Evolutionary conservation across 2,329 filamentous ascomycete species (phyloP).

Genomic region (Fonsecaea erecta): DNA sequence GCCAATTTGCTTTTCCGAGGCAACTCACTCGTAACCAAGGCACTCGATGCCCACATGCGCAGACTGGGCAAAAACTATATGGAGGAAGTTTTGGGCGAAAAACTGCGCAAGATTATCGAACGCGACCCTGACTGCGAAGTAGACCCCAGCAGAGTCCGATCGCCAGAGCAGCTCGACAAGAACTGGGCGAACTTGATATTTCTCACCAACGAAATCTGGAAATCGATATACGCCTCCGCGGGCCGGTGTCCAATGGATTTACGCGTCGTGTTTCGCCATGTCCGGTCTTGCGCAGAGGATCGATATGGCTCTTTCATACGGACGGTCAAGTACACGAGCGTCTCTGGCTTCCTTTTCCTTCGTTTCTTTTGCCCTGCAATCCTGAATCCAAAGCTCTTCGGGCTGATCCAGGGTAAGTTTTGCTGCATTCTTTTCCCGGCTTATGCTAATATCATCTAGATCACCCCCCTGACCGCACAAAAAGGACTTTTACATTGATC

Average conservation of each 20-base stretch:
- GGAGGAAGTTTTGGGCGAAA: conserved; percentile 82
- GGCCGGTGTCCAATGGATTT: conserved; percentile 78
- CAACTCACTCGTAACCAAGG: conserved; percentile 91
- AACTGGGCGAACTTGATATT: conserved; percentile 81
- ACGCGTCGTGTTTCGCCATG: conserved; percentile 84
- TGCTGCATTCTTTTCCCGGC: not conserved
- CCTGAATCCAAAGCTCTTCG: conserved; percentile 91
- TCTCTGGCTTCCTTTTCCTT: conserved; percentile 91
- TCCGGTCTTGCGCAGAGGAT: conserved; percentile 89
- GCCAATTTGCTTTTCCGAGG: conserved; percentile 94
- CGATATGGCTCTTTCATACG: conserved; percentile 91
- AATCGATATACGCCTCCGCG: conserved; percentile 76
- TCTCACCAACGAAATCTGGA: conserved; percentile 83
- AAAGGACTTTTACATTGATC: conserved; percentile 87
- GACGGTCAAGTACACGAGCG: conserved; percentile 88
- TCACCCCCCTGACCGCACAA: conserved; percentile 79
- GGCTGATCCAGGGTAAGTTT: conserved; percentile 70
- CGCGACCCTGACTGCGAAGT: conserved; percentile 93
- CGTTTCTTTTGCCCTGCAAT: conserved; percentile 97
- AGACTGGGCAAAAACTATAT: conserved; percentile 90
- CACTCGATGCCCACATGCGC: conserved; percentile 94
- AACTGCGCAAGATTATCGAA: conserved; percentile 86
- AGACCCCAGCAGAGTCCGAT: conserved; percentile 77
- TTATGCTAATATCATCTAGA: conserved; percentile 55
- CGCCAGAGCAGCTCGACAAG: conserved; percentile 72